Evolutionary conservation across 2,329 filamentous ascomycete genomes (phyloP).

Genomic region (Sclerotinia minor): DNA sequence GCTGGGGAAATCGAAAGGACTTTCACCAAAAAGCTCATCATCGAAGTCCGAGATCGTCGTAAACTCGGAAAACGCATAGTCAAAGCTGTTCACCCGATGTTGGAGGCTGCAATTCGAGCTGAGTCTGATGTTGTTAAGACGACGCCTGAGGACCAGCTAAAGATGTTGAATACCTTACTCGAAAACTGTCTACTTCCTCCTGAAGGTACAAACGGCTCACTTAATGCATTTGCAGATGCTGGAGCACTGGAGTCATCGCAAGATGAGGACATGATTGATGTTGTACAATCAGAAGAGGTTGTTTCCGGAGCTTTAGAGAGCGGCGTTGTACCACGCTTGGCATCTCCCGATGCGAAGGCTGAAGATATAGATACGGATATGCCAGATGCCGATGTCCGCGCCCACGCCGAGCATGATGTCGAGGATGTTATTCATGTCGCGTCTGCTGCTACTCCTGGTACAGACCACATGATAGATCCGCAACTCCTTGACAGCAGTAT

Average conservation of each 20-base stretch:
- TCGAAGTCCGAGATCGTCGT: slow-evolving; percentile 77
- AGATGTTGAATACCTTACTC: slow-evolving; percentile 72
- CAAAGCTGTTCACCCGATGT: slow-evolving; percentile 73
- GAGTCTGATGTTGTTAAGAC: slow-evolving; percentile 79
- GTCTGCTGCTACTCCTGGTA: slow-evolving; percentile 10
- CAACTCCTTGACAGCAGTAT: slow-evolving; percentile 18
- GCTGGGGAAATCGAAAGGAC: slow-evolving; percentile 40
- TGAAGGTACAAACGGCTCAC: slow-evolving; percentile 20
- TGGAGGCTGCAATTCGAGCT: slow-evolving; percentile 74
- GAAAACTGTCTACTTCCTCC: slow-evolving; percentile 57
- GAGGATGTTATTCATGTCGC: slow-evolving; percentile 26
- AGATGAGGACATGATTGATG: slow-evolving; percentile 42
- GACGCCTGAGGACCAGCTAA: slow-evolving; percentile 66
- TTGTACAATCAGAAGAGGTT: slow-evolving; percentile 1
- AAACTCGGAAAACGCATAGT: slow-evolving; percentile 87
- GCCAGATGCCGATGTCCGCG: slow-evolving; percentile 43
- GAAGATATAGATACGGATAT: slow-evolving; percentile 40
- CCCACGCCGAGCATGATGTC: slow-evolving; percentile 35
- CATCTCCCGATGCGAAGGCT: slow-evolving; percentile 35
- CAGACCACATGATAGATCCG: slow-evolving; percentile 37
- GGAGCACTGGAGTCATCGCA: slow-evolving; percentile 48
- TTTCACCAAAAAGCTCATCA: slow-evolving; percentile 44
- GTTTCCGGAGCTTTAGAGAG: neutral
- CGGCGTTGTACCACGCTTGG: slow-evolving; percentile 15
- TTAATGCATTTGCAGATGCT: slow-evolving; percentile 19